Conservation (phyloP, 768 basidiomycete genomes). For the Lactarius sp. region DNA sequence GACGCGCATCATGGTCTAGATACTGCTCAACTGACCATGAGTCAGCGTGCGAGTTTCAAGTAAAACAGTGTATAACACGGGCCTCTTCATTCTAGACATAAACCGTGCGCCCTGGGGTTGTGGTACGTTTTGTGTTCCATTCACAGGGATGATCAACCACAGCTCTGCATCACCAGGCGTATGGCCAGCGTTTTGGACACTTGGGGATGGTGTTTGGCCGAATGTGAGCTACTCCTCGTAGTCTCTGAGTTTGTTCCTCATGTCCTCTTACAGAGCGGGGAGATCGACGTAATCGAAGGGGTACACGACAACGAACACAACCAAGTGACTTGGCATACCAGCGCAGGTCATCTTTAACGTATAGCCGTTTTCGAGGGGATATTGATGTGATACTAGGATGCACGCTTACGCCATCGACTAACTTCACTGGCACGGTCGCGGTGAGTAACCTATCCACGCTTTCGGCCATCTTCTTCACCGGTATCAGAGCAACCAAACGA, state of each 20-base stretch:
- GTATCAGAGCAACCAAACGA: conserved; percentile 43
- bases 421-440: conserved; percentile 59
- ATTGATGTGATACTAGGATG: conserved; percentile 43
- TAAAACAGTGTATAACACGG: conserved; percentile 58
- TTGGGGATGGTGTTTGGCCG: conserved; percentile 61
- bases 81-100: conserved; percentile 80
- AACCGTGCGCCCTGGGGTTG: conserved; percentile 87
- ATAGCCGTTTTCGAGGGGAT: conserved; percentile 8
- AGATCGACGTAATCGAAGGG: conserved; percentile 82
- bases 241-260: conserved; percentile 12
- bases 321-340: conserved; percentile 79
- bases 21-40: background rate
- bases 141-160: background rate
- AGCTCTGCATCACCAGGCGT: conserved; percentile 43
- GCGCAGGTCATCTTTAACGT: conserved; percentile 40
- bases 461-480: background rate
- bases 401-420: conserved; percentile 46
- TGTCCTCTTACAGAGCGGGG: conserved; percentile 49
- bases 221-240: conserved; percentile 37
- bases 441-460: conserved; percentile 37
- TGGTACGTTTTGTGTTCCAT: conserved; percentile 43
- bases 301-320: conserved; percentile 83
- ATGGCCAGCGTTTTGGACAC: conserved; percentile 83
- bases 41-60: conserved; percentile 74
- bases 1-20: background rate